Evolutionary conservation across 352 stramenopile species (phyloP).

Genomic region (Globisporangium iwayamae): DNA sequence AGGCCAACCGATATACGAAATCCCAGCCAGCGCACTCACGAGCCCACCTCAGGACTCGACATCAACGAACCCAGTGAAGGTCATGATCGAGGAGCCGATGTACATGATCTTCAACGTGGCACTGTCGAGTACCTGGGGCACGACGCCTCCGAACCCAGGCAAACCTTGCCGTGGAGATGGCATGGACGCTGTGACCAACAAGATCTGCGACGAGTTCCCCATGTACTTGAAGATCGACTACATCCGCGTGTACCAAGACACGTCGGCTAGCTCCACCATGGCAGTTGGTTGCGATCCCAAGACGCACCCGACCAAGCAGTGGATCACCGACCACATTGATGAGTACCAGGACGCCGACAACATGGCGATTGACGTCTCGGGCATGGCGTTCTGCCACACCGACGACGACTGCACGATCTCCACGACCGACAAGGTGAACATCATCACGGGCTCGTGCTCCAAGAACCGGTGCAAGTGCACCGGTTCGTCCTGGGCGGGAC

Average conservation of each 20-base stretch:
- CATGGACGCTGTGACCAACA: constrained; percentile 34
- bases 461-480: constrained; percentile 36
- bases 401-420: constrained; percentile 66
- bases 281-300: constrained; percentile 51
- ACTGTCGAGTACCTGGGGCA: constrained; percentile 88
- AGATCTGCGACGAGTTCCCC: constrained; percentile 62
- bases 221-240: constrained; percentile 80
- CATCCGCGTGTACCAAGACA: constrained; percentile 74
- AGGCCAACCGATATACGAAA: constrained; percentile 79
- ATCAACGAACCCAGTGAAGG: constrained; percentile 63
- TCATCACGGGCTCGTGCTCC: constrained; percentile 36
- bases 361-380: constrained; percentile 47
- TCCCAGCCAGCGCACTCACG: constrained; percentile 58
- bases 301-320: constrained; percentile 65
- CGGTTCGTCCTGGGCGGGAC: constrained; percentile 35
- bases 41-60: constrained; percentile 22
- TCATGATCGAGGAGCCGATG: constrained; percentile 94
- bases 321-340: constrained; percentile 73
- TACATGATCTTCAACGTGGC: constrained; percentile 96
- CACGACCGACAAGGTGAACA: constrained; percentile 20
- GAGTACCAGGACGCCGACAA: constrained; percentile 75
- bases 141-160: constrained; percentile 61
- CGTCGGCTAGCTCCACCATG: constrained; percentile 38
- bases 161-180: constrained; percentile 52
- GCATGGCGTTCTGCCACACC: constrained; percentile 48